A percentile compares a stretch with the other conserved stretches of the same genome.
Conservation (phyloP, 225 moss, liverwort and hornwort genomes). For the Physcomitrium patens region DNA sequence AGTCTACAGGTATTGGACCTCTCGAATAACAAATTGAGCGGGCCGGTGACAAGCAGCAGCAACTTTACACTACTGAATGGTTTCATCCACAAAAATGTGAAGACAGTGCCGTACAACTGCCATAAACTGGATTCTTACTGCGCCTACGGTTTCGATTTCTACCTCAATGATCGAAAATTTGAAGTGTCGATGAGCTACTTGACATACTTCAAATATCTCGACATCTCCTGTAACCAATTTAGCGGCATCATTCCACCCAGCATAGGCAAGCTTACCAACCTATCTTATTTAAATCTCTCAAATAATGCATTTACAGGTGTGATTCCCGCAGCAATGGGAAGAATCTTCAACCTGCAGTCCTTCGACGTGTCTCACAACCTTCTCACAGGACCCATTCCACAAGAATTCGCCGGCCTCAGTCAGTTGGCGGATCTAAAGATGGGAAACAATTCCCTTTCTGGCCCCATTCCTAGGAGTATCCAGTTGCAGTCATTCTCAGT, state of each 20-base stretch:
- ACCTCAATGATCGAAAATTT: slow-evolving; percentile 21
- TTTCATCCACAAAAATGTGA: slow-evolving; percentile 20
- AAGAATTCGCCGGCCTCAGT: not conserved
- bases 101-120: slow-evolving; percentile 12
- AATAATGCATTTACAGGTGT: slow-evolving; percentile 32
- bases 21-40: slow-evolving; percentile 31
- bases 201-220: slow-evolving; percentile 20
- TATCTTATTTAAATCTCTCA: slow-evolving; percentile 33
- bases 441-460: slow-evolving; percentile 28
- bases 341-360: not conserved
- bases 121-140: not conserved
- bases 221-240: slow-evolving; percentile 39
- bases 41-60: not conserved
- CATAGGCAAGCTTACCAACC: slow-evolving; percentile 30
- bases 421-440: not conserved
- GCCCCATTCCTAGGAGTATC: slow-evolving; percentile 17
- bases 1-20: slow-evolving; percentile 23
- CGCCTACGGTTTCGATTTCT: slow-evolving; percentile 18
- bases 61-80: slow-evolving; percentile 20
- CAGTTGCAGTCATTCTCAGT: not conserved
- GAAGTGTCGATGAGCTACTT: slow-evolving; percentile 8
- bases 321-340: slow-evolving; percentile 33
- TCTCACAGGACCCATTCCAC: slow-evolving; percentile 18
- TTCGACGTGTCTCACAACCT: slow-evolving; percentile 27
- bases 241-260: slow-evolving; percentile 30